These are phyloP conservation scores for Penicillium coprophilum DNA, from an alignment of 495 filamentous ascomycete species.

Conservation along the genomic window DNA sequence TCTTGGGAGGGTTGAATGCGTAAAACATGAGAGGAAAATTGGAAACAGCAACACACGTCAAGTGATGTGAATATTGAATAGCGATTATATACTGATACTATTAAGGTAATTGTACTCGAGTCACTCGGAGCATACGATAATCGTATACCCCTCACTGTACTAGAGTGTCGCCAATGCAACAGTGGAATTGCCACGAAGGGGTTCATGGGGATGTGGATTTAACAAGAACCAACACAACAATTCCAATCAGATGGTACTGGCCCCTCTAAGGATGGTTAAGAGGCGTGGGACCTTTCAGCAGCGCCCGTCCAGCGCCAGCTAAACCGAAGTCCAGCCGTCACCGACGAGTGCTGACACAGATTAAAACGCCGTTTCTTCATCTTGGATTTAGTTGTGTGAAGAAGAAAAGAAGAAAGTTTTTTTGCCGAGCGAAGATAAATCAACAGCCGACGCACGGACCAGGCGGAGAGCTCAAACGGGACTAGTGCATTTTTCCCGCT, in stretches of 20 bases:
- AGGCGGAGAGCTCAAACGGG: conserved; percentile 30
- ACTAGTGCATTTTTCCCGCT: conserved; percentile 34
- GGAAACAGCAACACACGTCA: not conserved
- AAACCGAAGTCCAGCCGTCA: conserved; percentile 24
- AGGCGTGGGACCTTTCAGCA: conserved; percentile 53
- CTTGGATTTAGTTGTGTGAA: conserved; percentile 58
- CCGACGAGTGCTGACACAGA: conserved; percentile 49
- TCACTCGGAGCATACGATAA: conserved; percentile 3
- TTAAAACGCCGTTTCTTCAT: conserved; percentile 50
- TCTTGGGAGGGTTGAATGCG: not conserved
- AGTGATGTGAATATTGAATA: not conserved
- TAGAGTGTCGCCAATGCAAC: conserved; percentile 4
- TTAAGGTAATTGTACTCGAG: not conserved
- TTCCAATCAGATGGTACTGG: conserved; percentile 51
- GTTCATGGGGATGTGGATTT: not conserved
- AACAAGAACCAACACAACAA: conserved; percentile 31
- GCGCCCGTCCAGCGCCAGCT: conserved; percentile 44
- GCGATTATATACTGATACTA: not conserved
- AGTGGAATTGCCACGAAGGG: not conserved
- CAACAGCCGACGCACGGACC: conserved; percentile 24
- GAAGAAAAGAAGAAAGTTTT: conserved; percentile 31
- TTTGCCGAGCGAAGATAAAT: conserved; percentile 26
- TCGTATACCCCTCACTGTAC: conserved; percentile 1
- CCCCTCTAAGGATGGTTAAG: conserved; percentile 49
- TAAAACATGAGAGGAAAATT: not conserved